phyloP scores from a whole-genome alignment of 345 rosid species.

The Ceriops decandra region DNA sequence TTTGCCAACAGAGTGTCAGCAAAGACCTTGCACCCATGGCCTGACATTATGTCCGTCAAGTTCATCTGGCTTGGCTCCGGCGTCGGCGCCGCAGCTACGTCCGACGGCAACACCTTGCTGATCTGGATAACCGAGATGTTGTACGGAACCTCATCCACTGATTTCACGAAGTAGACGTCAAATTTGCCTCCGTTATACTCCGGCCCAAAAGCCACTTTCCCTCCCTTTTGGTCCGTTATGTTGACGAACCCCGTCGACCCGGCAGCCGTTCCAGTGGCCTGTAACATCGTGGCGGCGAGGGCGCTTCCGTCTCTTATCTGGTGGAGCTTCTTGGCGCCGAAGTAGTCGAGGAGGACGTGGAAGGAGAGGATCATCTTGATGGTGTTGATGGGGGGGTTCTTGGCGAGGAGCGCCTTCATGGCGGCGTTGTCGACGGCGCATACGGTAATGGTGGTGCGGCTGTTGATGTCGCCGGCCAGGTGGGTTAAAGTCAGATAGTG shows the following conservation, averaged over 20 bases:
- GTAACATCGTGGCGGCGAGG: constrained; percentile 86
- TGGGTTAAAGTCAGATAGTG: constrained; percentile 74
- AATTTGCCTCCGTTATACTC: constrained; percentile 52
- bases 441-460: constrained; percentile 77
- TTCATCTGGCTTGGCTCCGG: constrained; percentile 74
- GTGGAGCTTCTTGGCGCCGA: constrained; percentile 86
- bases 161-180: constrained; percentile 54
- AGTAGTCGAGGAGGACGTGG: constrained; percentile 93
- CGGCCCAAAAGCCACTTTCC: constrained; percentile 80
- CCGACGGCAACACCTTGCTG: constrained; percentile 64
- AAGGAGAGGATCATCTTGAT: constrained; percentile 82
- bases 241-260: constrained; percentile 87
- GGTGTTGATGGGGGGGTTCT: constrained; percentile 57
- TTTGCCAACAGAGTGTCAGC: constrained; percentile 65
- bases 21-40: constrained; percentile 86
- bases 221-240: constrained; percentile 74
- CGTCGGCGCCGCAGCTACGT: constrained; percentile 69
- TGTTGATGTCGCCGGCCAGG: constrained; percentile 84
- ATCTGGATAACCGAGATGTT: constrained; percentile 93
- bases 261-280: constrained; percentile 81
- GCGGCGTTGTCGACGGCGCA: constrained; percentile 79
- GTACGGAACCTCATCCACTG: constrained; percentile 77
- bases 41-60: constrained; percentile 73
- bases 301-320: constrained; percentile 84
- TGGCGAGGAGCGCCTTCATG: constrained; percentile 61